Percentiles rank a stretch among this genome's conserved stretches.
Conservation (phyloP, 176 grass and related monocot genomes). For the Poa annua region DNA sequence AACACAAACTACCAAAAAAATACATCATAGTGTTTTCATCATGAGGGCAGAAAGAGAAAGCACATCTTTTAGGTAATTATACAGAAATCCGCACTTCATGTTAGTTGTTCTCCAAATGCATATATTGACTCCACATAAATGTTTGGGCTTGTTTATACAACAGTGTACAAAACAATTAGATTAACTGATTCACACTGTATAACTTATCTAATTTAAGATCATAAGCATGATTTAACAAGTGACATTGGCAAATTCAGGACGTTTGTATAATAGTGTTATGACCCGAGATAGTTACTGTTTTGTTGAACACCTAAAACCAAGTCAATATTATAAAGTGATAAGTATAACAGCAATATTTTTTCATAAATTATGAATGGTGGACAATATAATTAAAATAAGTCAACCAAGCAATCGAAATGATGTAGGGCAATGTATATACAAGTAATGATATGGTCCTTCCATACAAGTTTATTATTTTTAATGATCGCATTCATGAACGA, state of each 20-base stretch:
- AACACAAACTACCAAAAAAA: conserved; percentile 4
- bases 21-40: conserved; percentile 6
- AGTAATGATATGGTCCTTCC: background rate
- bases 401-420: background rate
- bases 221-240: background rate
- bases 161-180: background rate
- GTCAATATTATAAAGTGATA: background rate
- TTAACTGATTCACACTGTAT: background rate
- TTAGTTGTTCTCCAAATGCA: conserved; percentile 1
- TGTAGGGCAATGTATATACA: background rate
- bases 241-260: background rate
- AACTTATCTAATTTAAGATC: background rate
- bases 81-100: background rate
- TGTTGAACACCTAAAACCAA: background rate
- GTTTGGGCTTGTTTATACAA: background rate
- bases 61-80: background rate
- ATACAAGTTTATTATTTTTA: conserved; percentile 8
- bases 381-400: background rate
- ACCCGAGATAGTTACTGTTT: conserved; percentile 15
- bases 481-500: conserved; percentile 28
- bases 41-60: background rate
- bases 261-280: conserved; percentile 9
- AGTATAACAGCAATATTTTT: background rate
- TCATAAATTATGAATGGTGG: background rate
- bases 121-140: conserved; percentile 16